Evolutionary conservation across 805 yeast species (phyloP), one percentile per base, ranked within the genome.

Genomic region (Cyberlindnera bimundalis): DNA sequence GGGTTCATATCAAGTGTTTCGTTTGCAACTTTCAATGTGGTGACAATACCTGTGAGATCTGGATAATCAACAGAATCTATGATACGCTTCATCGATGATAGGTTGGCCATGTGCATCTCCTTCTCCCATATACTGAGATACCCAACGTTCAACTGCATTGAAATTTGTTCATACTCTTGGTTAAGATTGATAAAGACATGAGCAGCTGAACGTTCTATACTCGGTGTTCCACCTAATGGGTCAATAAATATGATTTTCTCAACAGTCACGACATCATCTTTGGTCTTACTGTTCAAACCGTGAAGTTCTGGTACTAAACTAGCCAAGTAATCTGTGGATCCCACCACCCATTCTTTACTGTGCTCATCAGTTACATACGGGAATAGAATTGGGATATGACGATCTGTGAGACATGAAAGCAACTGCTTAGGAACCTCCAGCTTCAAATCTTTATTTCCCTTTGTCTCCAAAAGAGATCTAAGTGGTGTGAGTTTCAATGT

Each of bases 181-280:
- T 78, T 73, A 28, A 91, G 62, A 55, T 93, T 91, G 43, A 91
- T 80, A 45, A 84, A 83, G 1, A 93, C 95, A 61, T 93, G 99
- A 14, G 95, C 76, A 4, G 89, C 79, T 43, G 79, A 75, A 43
- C 98, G 71, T 56, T 88, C 96, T 18, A 79, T 67, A 1, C 95
- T 84, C 0, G 98, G 98, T 6, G 88, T 82, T 0, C 99, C 99
- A 2, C 99, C 99, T 15, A 74, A 59, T 1, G 80, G 76, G 53
- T 89, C 97, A 23, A 93, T 67, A 47, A 81, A 79, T 7, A 91
- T 76, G 21, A 91, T 64, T 51, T 93, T 93, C 48, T 93, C 99
- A 31, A 93, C 74, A 1, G 81, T 68, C 35, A 65, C 64, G 14
- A 43, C 49, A 31, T 32, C 42, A 4, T 37, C 16, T 4, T 33